Base-by-base conservation (phyloP, 202 grass and related monocot genomes). In the Schoenoplectus triqueter region DNA sequence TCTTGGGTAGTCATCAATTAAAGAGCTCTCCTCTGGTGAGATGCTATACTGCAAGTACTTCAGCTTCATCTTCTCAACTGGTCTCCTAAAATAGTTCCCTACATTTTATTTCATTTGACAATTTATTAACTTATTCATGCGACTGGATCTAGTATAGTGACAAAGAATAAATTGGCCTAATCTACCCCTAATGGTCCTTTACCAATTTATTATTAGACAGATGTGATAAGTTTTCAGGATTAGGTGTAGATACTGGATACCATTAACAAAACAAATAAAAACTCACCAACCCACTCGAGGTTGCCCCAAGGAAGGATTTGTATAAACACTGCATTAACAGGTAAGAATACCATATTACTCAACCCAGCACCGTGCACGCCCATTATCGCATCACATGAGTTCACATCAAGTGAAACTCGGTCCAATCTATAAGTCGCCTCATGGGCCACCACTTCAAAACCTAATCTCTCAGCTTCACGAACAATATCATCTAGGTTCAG, bases 361-460 rank as follows among this genome's bases (percentile, higher is more conserved):
- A 94, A 88, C 21, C 95, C 95, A 0, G 95, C 95, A 47, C 95
- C 95, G 57, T 97, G 95, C 69, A 97, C 95, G 13, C 95, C 95
- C 10, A 94, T 61, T 76, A 94, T 83, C 5, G 49, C 95, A 85
- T 97, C 95, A 80, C 88, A 91, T 2, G 41, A 73, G 87, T 97
- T 97, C 14, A 91, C 89, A 0, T 83, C 18, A 68, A 80, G 90
- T 11, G 95, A 91, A 86, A 97, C 94, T 51, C 88, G 84, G 67
- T 88, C 89, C 69, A 97, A 81, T 84, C 92, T 91, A 67, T 89
- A 86, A 18, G 50, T 17, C 0, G 90, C 92, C 80, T 97, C 95
- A 1, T 89, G 85, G 0, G 90, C 86, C 75, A 93, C 86, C 54
- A 87, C 95, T 85, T 94, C 90, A 81, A 89, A 97, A 41, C 95